A percentile compares a stretch with the other conserved stretches of the same genome.
phyloP scores from a whole-genome alignment of 768 basidiomycete genomes.

The Tephrocybe sp. region DNA sequence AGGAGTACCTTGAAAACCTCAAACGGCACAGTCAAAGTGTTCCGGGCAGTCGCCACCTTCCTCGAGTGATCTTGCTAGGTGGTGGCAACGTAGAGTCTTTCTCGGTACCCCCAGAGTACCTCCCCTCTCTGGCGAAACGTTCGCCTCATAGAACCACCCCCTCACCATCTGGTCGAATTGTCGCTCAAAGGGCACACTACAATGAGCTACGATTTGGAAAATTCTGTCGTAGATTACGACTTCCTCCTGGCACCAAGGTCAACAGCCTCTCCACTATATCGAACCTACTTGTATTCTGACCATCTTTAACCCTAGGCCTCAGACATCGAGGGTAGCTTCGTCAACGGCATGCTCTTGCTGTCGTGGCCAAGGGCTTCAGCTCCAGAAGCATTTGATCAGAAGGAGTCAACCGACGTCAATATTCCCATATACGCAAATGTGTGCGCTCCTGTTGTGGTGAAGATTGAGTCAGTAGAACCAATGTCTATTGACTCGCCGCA shows the following conservation, averaged over 20 bases:
- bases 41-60: not conserved
- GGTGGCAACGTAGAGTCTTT: constrained; percentile 10
- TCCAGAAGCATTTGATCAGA: not conserved
- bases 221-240: constrained; percentile 35
- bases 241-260: constrained; percentile 39
- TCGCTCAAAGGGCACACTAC: constrained; percentile 7
- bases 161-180: not conserved
- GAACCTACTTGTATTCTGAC: too few relatives aligned
- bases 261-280: constrained; percentile 9
- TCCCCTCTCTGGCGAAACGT: not conserved
- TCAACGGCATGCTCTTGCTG: constrained; percentile 13
- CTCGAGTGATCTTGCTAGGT: constrained; percentile 12
- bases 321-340: constrained; percentile 9
- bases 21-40: constrained; percentile 8
- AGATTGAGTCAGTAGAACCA: constrained; percentile 10
- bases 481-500: constrained; percentile 6
- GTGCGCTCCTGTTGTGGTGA: constrained; percentile 5
- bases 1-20: constrained; percentile 10
- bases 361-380: constrained; percentile 9
- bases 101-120: not conserved
- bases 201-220: constrained; percentile 42
- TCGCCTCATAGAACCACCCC: not conserved
- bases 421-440: not conserved
- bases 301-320: not conserved
- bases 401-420: constrained; percentile 2